phyloP scores from a whole-genome alignment of 208 protist species.

The Endotrypanum monterogeii region DNA sequence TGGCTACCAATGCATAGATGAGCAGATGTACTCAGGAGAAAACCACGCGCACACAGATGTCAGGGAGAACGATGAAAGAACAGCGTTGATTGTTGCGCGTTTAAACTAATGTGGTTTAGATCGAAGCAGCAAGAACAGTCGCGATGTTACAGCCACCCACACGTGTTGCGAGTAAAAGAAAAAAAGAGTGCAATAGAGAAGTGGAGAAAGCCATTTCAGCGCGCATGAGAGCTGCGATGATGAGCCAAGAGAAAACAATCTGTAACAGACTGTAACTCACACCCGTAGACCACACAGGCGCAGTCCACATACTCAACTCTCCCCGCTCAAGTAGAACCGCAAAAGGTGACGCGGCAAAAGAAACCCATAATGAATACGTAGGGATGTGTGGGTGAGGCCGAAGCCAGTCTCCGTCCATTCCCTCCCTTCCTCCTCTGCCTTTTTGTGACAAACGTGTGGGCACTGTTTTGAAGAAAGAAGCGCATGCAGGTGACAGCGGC shows the following conservation, averaged over 20 bases:
- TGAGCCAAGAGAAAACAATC: not conserved
- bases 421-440: not conserved
- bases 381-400: not conserved
- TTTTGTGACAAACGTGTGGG: not conserved
- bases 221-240: not conserved
- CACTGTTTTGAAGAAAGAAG: no score
- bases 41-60: conserved; percentile 2
- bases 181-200: no score
- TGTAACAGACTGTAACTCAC: not conserved
- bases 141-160: not conserved
- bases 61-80: not conserved
- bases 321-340: not conserved
- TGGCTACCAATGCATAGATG: not conserved
- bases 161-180: not conserved
- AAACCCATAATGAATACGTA: not conserved
- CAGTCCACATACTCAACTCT: not conserved
- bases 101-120: not conserved
- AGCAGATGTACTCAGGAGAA: not conserved
- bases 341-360: not conserved
- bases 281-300: not conserved
- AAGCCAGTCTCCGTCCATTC: not conserved
- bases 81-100: not conserved
- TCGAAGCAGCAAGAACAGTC: not conserved
- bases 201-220: not conserved
- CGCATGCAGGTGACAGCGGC: not conserved